A percentile compares a stretch with the other conserved stretches of the same genome.
These are phyloP conservation scores for Naganishia cerealis DNA, from an alignment of 1,284 basidiomycete genomes.

Conservation along the genomic window DNA sequence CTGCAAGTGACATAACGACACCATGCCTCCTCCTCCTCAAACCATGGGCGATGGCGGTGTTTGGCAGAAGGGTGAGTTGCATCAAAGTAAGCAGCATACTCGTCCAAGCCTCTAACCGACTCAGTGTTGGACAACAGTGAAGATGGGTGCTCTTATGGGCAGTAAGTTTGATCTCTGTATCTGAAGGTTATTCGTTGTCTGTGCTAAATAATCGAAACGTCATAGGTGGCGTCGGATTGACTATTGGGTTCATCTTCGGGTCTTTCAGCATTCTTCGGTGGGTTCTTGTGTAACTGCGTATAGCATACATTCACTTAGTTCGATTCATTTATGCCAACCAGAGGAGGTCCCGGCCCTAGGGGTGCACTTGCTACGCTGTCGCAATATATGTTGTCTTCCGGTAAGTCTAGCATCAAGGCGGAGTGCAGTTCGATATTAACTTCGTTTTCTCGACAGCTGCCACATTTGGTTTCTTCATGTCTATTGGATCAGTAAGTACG, in stretches of 20 bases:
- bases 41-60: slow-evolving; percentile 35
- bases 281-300: slow-evolving; percentile 38
- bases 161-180: slow-evolving; percentile 38
- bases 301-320: background rate
- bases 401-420: background rate
- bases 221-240: slow-evolving; percentile 77
- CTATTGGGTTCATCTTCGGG: slow-evolving; percentile 94
- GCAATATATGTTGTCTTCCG: slow-evolving; percentile 78
- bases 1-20: background rate
- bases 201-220: background rate
- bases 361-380: slow-evolving; percentile 82
- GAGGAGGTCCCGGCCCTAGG: slow-evolving; percentile 81
- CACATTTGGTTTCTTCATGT: slow-evolving; percentile 56
- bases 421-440: background rate
- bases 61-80: slow-evolving; percentile 33
- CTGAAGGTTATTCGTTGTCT: background rate
- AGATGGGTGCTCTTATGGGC: slow-evolving; percentile 91
- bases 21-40: slow-evolving; percentile 34
- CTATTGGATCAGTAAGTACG: slow-evolving; percentile 52
- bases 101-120: background rate
- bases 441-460: slow-evolving; percentile 39
- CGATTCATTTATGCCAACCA: slow-evolving; percentile 45
- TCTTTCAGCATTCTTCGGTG: slow-evolving; percentile 84
- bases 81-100: background rate
- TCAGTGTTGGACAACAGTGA: slow-evolving; percentile 51